Evolutionary conservation across 1,284 basidiomycete genomes (phyloP), one percentile per base, ranked within the genome.

Genomic region (Ganoderma multipileum): DNA sequence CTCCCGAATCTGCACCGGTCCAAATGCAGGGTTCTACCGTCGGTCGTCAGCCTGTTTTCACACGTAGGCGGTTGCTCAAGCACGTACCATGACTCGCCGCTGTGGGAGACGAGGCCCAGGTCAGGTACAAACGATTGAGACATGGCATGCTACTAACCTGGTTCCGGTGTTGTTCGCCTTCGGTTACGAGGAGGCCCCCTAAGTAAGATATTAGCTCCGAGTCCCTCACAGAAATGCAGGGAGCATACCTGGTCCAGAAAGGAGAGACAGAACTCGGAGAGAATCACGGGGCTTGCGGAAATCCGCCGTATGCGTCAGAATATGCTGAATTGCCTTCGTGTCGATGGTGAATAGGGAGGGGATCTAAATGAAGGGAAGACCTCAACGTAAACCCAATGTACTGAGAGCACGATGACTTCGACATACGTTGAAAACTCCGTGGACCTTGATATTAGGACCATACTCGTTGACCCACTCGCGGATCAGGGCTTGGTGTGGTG

Each of bases 381-480:
- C 1, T 58, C 18, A 38, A 18, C 4, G 23, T 33, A 33, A 33
- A 33, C 33, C 33, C 8, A 3, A 23, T 3, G 18, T 52, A 52
- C 4, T 9, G 2, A 36, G 33, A 28, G 18, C 3, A 57, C 33
- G 20, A 20, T 20, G 8, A 20, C 38, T 30, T 23, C 33, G 36
- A 72, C 84, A 64, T 70, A 89, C 89, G 42, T 81, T 81, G 44
- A 90, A 79, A 0, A 87, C 73, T 0, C 79, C 79, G 62, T 81
- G 82, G 65, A 84, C 87, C 65, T 77, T 82, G 58, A 90, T 73
- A 0, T 84, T 87, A 6, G 71, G 76, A 0, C 91, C 91, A 71
- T 90, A 90, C 68, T 86, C 71, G 47, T 80, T 72, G 0, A 84
- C 75, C 91, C 91, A 93, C 74, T 83, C 73, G 62, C 88, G 85